phyloP scores from a whole-genome alignment of 2,329 filamentous ascomycete genomes.

The Scorias spongiosa region DNA sequence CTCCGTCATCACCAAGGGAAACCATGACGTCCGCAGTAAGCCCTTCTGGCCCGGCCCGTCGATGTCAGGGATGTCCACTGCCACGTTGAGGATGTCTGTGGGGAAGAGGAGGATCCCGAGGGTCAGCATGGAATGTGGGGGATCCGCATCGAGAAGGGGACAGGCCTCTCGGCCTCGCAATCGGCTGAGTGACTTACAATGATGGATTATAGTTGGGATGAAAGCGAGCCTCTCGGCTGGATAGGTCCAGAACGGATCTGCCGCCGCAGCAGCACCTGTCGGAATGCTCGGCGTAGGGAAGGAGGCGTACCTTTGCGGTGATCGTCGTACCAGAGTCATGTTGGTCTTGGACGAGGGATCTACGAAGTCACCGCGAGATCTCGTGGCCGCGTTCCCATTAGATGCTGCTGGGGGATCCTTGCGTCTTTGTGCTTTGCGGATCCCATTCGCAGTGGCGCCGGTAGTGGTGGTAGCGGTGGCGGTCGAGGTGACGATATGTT shows the following conservation, averaged over 20 bases:
- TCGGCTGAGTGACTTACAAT: slow-evolving; percentile 15
- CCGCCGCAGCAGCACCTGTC: not conserved
- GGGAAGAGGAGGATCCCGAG: too few relatives aligned
- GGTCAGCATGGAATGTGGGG: too few relatives aligned
- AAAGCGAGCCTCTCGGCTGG: slow-evolving; percentile 4
- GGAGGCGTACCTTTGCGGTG: not conserved
- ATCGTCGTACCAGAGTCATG: not conserved
- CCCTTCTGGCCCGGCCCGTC: slow-evolving; percentile 20
- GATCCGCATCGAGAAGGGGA: too few relatives aligned
- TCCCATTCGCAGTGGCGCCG: not conserved
- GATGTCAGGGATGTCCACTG: slow-evolving; percentile 28
- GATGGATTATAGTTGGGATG: slow-evolving; percentile 13
- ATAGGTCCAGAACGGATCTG: slow-evolving; percentile 9
- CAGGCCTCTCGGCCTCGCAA: too few relatives aligned
- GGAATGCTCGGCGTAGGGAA: not conserved
- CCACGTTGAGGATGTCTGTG: slow-evolving; percentile 23
- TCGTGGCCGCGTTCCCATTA: not conserved
- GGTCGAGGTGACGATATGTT: not conserved
- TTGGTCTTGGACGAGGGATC: not conserved
- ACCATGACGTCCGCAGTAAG: slow-evolving; percentile 25
- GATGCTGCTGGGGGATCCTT: not conserved
- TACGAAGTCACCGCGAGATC: not conserved
- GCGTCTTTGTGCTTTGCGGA: not conserved
- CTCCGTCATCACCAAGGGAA: slow-evolving; percentile 27
- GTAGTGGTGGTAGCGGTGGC: not conserved